Conservation (phyloP, 2,329 filamentous ascomycete species). For the Sclerotiophoma versabilis region DNA sequence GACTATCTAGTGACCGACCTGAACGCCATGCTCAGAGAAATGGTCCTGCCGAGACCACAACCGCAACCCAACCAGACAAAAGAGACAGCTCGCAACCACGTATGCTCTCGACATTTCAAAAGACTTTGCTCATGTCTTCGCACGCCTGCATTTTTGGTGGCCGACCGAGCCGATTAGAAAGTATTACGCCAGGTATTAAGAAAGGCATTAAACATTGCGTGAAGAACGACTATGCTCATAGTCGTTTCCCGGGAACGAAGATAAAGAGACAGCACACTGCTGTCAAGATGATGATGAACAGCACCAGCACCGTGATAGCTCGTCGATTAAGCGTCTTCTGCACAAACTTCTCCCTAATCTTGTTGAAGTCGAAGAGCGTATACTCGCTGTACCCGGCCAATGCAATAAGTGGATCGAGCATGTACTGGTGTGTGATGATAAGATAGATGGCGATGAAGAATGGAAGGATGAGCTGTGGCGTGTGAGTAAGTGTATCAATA, state of each 20-base stretch:
- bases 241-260: slow-evolving; percentile 86
- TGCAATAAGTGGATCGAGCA: slow-evolving; percentile 89
- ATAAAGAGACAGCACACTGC: slow-evolving; percentile 91
- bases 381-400: slow-evolving; percentile 93
- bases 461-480: slow-evolving; percentile 74
- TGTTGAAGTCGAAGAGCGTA: slow-evolving; percentile 90
- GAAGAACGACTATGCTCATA: slow-evolving; percentile 54
- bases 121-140: slow-evolving; percentile 1
- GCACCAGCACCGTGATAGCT: slow-evolving; percentile 77
- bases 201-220: slow-evolving; percentile 30
- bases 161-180: slow-evolving; percentile 12
- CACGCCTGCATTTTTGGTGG: slow-evolving; percentile 2
- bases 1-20: slow-evolving; percentile 7
- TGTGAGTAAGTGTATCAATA: slow-evolving; percentile 28
- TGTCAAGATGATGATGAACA: slow-evolving; percentile 78
- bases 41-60: neutral
- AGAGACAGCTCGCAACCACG: slow-evolving; percentile 7
- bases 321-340: slow-evolving; percentile 84
- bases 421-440: slow-evolving; percentile 84
- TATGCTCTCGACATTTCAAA: neutral
- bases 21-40: slow-evolving; percentile 11
- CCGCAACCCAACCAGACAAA: slow-evolving; percentile 13
- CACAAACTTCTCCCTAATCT: slow-evolving; percentile 89
- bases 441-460: slow-evolving; percentile 88
- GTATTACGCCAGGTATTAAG: slow-evolving; percentile 22